Evolutionary conservation across 1,139 yeast genomes (phyloP).

Genomic region (Entelexis sorbosivorans): DNA sequence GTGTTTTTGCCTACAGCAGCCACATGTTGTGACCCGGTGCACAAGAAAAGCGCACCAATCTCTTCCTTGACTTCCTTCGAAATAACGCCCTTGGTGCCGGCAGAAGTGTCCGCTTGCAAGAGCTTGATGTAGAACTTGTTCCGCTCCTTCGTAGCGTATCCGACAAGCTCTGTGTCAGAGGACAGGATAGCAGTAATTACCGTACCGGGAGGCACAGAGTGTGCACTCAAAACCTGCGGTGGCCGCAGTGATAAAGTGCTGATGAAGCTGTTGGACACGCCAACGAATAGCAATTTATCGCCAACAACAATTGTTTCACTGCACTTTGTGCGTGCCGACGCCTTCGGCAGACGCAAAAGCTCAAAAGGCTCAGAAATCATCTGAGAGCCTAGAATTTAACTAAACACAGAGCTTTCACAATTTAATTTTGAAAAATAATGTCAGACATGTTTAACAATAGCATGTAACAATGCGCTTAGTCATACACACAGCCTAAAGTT

Average conservation of each 20-base stretch:
- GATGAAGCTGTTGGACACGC: constrained; percentile 59
- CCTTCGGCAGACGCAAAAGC: constrained; percentile 28
- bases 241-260: constrained; percentile 66
- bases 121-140: constrained; percentile 24
- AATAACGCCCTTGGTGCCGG: background rate
- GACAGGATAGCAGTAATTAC: constrained; percentile 31
- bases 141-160: constrained; percentile 27
- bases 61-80: constrained; percentile 12
- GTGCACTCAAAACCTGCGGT: constrained; percentile 60
- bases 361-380: constrained; percentile 31
- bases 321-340: constrained; percentile 22
- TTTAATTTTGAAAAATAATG: constrained; percentile 2
- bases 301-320: constrained; percentile 9
- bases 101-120: background rate
- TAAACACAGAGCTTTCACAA: background rate
- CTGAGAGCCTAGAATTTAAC: background rate
- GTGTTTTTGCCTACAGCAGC: constrained; percentile 5
- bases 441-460: too few species aligned
- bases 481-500: too few species aligned
- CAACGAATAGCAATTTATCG: constrained; percentile 17
- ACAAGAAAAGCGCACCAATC: constrained; percentile 13
- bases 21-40: background rate
- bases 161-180: constrained; percentile 16
- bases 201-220: constrained; percentile 55
- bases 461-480: background rate